phyloP scores from a whole-genome alignment of 768 basidiomycete genomes.

The Lentinula sp. region DNA sequence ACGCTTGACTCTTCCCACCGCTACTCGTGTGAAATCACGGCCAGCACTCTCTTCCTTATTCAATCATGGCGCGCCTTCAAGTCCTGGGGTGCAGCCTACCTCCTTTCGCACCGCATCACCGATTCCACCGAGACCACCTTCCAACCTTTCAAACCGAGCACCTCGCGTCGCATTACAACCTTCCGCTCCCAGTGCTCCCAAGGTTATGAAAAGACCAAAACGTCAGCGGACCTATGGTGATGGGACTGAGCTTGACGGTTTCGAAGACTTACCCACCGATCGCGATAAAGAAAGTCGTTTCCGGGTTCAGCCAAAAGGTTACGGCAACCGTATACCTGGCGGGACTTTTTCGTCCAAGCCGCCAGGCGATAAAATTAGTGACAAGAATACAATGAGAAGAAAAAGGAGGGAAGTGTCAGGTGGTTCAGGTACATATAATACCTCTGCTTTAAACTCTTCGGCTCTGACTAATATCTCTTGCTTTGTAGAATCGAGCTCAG shows the following conservation, averaged over 20 bases:
- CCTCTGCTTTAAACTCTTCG: neutral
- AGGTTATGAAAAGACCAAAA: constrained; percentile 71
- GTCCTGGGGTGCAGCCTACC: constrained; percentile 26
- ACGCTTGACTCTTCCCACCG: constrained; percentile 84
- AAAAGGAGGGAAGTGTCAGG: constrained; percentile 45
- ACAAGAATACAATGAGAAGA: constrained; percentile 53
- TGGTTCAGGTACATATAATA: constrained; percentile 32
- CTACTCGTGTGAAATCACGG: constrained; percentile 66
- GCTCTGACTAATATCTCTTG: neutral
- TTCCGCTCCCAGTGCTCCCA: constrained; percentile 55
- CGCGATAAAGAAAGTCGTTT: constrained; percentile 74
- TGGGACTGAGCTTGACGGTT: constrained; percentile 82
- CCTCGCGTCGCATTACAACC: constrained; percentile 26
- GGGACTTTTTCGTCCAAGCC: constrained; percentile 38
- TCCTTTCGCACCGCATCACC: constrained; percentile 52
- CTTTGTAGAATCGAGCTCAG: constrained; percentile 14
- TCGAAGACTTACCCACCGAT: constrained; percentile 86
- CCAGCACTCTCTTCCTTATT: constrained; percentile 72
- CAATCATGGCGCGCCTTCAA: constrained; percentile 38
- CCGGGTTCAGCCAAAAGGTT: constrained; percentile 68
- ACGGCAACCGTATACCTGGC: constrained; percentile 57
- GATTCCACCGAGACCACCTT: constrained; percentile 53
- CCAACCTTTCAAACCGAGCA: constrained; percentile 40
- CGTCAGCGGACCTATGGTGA: constrained; percentile 74
- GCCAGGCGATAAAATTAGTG: constrained; percentile 19